Evolutionary conservation across 2,329 filamentous ascomycete genomes (phyloP), one percentile per base, ranked within the genome.

Genomic region (Trichoderma semiorbis): DNA sequence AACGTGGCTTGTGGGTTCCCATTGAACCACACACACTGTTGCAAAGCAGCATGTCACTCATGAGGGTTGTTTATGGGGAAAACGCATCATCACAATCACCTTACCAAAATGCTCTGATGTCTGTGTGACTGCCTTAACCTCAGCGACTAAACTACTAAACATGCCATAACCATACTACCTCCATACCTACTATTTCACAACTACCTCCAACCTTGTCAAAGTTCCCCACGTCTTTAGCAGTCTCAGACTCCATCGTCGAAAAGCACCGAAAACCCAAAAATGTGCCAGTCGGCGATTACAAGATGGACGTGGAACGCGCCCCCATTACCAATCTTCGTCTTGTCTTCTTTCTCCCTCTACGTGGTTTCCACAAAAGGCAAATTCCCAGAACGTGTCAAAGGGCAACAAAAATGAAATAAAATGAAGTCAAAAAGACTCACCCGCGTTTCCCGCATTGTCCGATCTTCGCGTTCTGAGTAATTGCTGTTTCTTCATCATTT

Each of bases 1-100:
- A 53, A 69, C 66, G 66, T 69, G 66, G 66, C 66, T 50, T 61
- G 66, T 69, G 66, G 66, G 18, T 58, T 43, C 28, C 50, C 32
- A n/a, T n/a, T n/a, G n/a, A 34, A 67, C 50, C 34, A 39, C 64
- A 57, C 64, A 67, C 57, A 18, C 57, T 43, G 21, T 18, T 12
- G 36, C 34, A 28, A 16, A 55, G 18, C 32, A 39, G 64, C 50
- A 67, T 67, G 64, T 67, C 64, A 67, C 64, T 67, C 64, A 21
- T 24, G n/a, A 30, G 12, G 12, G 34, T 28, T 39, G 30, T 28
- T 67, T 21, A 28, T 21, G 3, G 62, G 50, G 64, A 28, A 30
- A 39, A n/a, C 16, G 63, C 62, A 65, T 34, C 58, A 50, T 53
- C 28, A 34, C 43, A 32, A 16, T 65, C 18, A 53, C 36, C 24